Percentiles rank a stretch among this genome's conserved stretches.
These are phyloP conservation scores for Rhazya stricta DNA, from an alignment of 257 asterid genomes.

Conservation along the genomic window DNA sequence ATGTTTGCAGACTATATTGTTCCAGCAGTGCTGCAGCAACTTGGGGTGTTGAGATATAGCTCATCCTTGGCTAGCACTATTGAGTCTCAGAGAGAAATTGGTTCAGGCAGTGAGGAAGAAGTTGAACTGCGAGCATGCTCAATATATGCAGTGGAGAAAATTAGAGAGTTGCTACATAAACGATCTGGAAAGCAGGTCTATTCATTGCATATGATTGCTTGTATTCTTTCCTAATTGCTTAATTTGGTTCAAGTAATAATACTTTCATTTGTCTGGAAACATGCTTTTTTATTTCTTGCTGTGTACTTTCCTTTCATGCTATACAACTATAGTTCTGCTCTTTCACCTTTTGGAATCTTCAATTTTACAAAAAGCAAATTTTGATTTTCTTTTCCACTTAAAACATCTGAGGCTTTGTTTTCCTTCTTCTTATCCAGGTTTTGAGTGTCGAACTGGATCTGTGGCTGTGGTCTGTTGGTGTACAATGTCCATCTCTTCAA, in stretches of 20 bases:
- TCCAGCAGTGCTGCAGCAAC: slow-evolving; percentile 90
- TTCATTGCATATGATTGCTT: neutral
- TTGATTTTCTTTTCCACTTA: neutral
- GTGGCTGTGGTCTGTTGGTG: slow-evolving; percentile 89
- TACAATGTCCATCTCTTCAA: slow-evolving; percentile 60
- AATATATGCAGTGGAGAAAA: slow-evolving; percentile 84
- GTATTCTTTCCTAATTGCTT: neutral
- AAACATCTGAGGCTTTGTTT: slow-evolving; percentile 14
- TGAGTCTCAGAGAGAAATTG: slow-evolving; percentile 50
- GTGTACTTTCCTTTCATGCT: neutral
- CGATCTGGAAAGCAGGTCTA: slow-evolving; percentile 78
- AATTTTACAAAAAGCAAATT: neutral
- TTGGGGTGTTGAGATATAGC: slow-evolving; percentile 77
- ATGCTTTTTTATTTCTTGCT: neutral
- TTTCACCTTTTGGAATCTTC: neutral
- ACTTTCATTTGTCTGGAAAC: neutral
- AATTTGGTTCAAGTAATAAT: neutral
- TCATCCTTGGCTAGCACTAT: slow-evolving; percentile 42
- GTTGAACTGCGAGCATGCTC: slow-evolving; percentile 94
- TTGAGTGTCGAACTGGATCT: slow-evolving; percentile 94
- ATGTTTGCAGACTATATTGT: slow-evolving; percentile 96
- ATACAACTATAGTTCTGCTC: neutral
- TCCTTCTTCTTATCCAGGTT: slow-evolving; percentile 47
- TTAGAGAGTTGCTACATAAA: slow-evolving; percentile 54
- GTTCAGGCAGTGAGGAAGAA: slow-evolving; percentile 93